Conservation (phyloP, 305 asterid species). For the Plantago coronopus region DNA sequence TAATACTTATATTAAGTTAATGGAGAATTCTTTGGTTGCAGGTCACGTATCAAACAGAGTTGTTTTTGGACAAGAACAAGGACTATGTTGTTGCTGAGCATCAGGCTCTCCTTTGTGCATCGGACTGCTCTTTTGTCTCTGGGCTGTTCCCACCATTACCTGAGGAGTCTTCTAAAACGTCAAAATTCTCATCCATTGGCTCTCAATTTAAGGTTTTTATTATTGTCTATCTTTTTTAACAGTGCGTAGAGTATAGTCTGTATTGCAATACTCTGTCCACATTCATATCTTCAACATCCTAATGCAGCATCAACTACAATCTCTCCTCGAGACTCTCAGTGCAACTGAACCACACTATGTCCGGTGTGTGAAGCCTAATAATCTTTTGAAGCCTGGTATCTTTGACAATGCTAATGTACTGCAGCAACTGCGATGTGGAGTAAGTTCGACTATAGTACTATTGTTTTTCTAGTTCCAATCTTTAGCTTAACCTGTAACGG, state of each 20-base stretch:
- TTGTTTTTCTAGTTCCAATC: background rate
- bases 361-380: slow-evolving; percentile 92
- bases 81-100: slow-evolving; percentile 88
- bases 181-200: slow-evolving; percentile 89
- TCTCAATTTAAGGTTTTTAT: slow-evolving; percentile 74
- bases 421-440: slow-evolving; percentile 97
- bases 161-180: slow-evolving; percentile 77
- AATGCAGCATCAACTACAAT: slow-evolving; percentile 80
- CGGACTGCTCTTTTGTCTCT: slow-evolving; percentile 71
- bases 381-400: slow-evolving; percentile 72
- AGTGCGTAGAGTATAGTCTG: slow-evolving; percentile 14
- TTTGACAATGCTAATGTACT: slow-evolving; percentile 81
- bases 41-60: slow-evolving; percentile 88
- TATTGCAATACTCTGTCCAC: slow-evolving; percentile 12
- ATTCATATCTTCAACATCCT: slow-evolving; percentile 27
- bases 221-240: slow-evolving; percentile 18
- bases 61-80: slow-evolving; percentile 86
- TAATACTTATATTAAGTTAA: slow-evolving; percentile 27
- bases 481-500: background rate
- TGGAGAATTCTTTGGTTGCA: slow-evolving; percentile 37
- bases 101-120: slow-evolving; percentile 80
- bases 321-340: slow-evolving; percentile 84
- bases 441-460: slow-evolving; percentile 30
- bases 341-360: slow-evolving; percentile 85
- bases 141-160: slow-evolving; percentile 75